Evolutionary conservation across 106 monocot genomes (phyloP), one percentile per base, ranked within the genome.

Genomic region (Acanthochlamys bracteata): DNA sequence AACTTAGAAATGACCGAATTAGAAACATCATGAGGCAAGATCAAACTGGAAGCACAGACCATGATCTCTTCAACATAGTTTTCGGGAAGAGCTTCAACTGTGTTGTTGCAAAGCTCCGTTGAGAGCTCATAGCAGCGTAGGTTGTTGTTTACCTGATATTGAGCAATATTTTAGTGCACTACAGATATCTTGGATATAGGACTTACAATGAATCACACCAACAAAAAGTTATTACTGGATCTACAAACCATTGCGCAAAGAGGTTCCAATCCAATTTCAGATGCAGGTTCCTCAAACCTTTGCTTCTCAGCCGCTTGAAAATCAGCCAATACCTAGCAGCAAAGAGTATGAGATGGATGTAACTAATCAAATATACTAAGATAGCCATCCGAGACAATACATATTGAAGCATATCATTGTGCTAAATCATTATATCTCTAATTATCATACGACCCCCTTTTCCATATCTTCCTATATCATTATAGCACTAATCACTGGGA

Each of bases 101-200:
- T 98, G 66, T 72, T 81, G 71, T 75, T 98, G 73, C 96, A 88
- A 59, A 98, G 81, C 61, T 98, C 96, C 24, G 61, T 68, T 39
- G 96, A 82, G 71, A 98, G 91, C 67, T 98, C 96, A 73, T 98
- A 83, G 69, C 96, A 98, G 42, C 83, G 96, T 43, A 98, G 66
- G 66, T 98, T 98, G 78, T 98, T 98, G 69, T 98, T 98, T 19
- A 98, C 80, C 96, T 98, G 82, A 60, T 54, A 59, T 71, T 41
- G 42, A 78, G 66, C 7, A 54, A 9, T 67, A 46, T 24, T 9
- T 55, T 49, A 46, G 12, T 25, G 25, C 40, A 55, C 41, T 10
- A 67, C n/a, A 43, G 46, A 42, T 25, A 33, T 41, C 20, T 8
- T 22, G 58, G 16, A 4, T 68, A 12, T 22, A 55, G 40, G 10